These are phyloP conservation scores for Salix brachista DNA, from an alignment of 345 rosid species.

Conservation along the genomic window DNA sequence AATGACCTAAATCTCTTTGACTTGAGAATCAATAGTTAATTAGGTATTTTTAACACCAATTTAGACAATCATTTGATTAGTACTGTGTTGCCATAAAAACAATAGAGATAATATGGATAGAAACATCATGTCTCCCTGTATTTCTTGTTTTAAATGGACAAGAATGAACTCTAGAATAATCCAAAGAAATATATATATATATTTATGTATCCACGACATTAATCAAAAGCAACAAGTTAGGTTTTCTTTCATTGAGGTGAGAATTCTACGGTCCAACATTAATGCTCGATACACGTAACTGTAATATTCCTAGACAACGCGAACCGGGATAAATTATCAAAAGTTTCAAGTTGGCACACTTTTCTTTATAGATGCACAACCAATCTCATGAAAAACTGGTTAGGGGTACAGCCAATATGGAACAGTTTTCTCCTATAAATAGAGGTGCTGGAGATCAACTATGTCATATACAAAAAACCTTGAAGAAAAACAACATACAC, in stretches of 20 bases:
- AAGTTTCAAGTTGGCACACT: background rate
- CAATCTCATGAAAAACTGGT: background rate
- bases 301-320: background rate
- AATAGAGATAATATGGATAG: no score
- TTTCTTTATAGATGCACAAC: background rate
- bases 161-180: no score
- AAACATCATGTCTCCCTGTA: no score
- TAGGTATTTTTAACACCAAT: no score
- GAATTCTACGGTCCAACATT: background rate
- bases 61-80: no score
- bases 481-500: background rate
- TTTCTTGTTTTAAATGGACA: no score
- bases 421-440: constrained; percentile 10
- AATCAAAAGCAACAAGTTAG: no score
- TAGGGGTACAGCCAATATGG: background rate
- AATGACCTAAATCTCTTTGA: no score
- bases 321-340: background rate
- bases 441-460: background rate
- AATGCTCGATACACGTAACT: background rate
- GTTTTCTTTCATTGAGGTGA: background rate
- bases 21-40: no score
- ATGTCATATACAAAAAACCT: background rate
- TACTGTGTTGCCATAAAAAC: no score
- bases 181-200: no score
- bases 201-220: no score